Evolutionary conservation across 495 filamentous ascomycete genomes (phyloP).

Genomic region (Ascobolus immersus): DNA sequence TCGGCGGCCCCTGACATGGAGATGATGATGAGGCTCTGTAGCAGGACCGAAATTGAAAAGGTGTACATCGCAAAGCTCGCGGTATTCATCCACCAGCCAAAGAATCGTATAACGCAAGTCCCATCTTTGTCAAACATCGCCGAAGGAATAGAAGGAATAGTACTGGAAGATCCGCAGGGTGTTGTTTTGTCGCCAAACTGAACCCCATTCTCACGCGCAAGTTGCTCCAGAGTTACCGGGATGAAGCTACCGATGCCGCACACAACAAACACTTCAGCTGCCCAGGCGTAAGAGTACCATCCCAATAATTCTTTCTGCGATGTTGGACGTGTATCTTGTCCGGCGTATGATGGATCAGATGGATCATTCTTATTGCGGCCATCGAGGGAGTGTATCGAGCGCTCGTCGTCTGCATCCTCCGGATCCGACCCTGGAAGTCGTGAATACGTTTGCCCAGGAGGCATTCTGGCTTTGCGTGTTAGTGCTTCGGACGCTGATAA

Average conservation of each 20-base stretch:
- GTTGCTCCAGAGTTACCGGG: conserved; percentile 81
- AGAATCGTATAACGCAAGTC: too few relatives aligned
- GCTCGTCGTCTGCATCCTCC: conserved; percentile 36
- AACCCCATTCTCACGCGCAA: conserved; percentile 72
- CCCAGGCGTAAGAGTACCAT: conserved; percentile 93
- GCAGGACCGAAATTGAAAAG: conserved; percentile 69
- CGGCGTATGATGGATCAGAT: conserved; percentile 29
- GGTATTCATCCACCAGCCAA: conserved; percentile 75
- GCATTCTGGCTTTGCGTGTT: too few relatives aligned
- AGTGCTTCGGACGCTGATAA: too few relatives aligned
- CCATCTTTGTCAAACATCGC: too few relatives aligned
- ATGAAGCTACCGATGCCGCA: conserved; percentile 89
- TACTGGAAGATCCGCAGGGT: conserved; percentile 34
- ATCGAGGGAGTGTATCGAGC: conserved; percentile 18
- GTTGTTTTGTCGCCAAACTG: conserved; percentile 46
- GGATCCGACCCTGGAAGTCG: conserved; percentile 2
- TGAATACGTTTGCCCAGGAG: too few relatives aligned
- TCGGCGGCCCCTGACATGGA: conserved; percentile 91
- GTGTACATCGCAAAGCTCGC: conserved; percentile 97
- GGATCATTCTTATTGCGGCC: conserved; percentile 2
- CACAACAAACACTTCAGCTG: conserved; percentile 90
- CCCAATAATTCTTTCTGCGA: conserved; percentile 68
- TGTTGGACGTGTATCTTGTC: conserved; percentile 69
- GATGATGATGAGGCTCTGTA: conserved; percentile 75
- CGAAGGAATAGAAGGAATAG: too few relatives aligned